Evolutionary conservation across 345 rosid species (phyloP), one percentile per base, ranked within the genome.

Genomic region (Physaria fendleri): DNA sequence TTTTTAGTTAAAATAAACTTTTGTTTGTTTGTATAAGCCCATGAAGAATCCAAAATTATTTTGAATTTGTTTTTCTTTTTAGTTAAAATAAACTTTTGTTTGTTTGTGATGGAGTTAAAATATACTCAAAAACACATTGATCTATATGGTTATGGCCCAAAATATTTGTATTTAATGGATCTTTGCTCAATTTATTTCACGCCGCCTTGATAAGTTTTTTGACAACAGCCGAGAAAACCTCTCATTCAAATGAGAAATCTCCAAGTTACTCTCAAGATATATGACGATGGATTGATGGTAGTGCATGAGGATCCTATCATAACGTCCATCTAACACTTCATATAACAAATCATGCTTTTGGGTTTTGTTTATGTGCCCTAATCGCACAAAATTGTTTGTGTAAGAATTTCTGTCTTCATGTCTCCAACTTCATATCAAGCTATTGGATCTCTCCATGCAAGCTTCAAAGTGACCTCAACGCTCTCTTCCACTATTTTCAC

Each of bases 401-500:
- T 7, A 44, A 45, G 34, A 44, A 12, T 15, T 9, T 10, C 25
- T 21, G 15, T 30, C 43, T 44, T 60, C 35, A 27, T 22, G 30
- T 11, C 57, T 56, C 43, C 58, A 66, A 16, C 17, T 25, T n/a
- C 42, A 44, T 49, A 16, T 40, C 17, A 58, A 58, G 37, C 44
- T 57, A 22, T 49, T 47, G 43, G 34, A 59, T 60, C 48, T 34
- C 54, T 59, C 38, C 66, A 24, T 51, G 45, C 22, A n/a, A 50
- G 30, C 60, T 59, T 42, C 55, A 43, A 25, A 54, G 1, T 35
- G 42, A 21, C 45, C 18, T 55, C 74, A 62, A 69, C 52, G 64
- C 59, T 69, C 74, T 55, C 68, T 55, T 22, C 74, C 64, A 14
- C 58, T 69, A 24, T 54, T 55, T 55, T 69, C 64, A 69, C 69